Conservation (phyloP, 78 protist species). For the Planoprotostelium fungivorum region DNA sequence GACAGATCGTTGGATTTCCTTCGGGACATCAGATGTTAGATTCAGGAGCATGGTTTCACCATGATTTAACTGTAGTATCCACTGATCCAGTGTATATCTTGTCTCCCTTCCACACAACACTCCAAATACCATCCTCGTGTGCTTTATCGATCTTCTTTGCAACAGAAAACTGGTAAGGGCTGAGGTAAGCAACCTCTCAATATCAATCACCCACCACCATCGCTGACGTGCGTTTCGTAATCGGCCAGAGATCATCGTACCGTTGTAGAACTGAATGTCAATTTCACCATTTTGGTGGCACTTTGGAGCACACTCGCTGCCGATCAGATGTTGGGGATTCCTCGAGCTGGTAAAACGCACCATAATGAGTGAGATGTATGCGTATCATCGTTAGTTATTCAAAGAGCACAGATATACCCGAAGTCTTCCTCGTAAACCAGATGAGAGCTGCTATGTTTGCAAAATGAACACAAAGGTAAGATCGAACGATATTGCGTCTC, state of each 20-base stretch:
- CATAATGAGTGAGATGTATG: background rate
- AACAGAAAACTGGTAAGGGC: slow-evolving; percentile 5
- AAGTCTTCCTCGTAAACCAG: background rate
- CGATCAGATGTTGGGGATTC: background rate
- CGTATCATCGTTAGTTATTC: background rate
- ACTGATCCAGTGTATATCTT: slow-evolving; percentile 1
- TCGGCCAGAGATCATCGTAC: no score
- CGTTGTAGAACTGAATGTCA: no score
- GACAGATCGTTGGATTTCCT: background rate
- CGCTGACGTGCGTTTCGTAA: no score
- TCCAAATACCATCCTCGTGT: slow-evolving; percentile 53
- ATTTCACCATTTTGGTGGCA: no score
- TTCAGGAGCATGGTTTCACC: background rate
- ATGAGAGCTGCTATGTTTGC: background rate
- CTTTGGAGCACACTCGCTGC: no score
- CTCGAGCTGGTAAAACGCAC: background rate
- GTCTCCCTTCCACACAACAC: slow-evolving; percentile 34
- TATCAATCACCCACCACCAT: no score
- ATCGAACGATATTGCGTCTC: background rate
- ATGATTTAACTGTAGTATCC: background rate
- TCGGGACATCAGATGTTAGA: background rate
- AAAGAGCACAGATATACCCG: background rate
- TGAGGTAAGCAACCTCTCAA: no score
- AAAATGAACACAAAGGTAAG: background rate
- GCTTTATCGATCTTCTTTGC: slow-evolving; percentile 32